Evolutionary conservation across 495 filamentous ascomycete genomes (phyloP), one percentile per base, ranked within the genome.

Genomic region (Aspergillus homomorphus): DNA sequence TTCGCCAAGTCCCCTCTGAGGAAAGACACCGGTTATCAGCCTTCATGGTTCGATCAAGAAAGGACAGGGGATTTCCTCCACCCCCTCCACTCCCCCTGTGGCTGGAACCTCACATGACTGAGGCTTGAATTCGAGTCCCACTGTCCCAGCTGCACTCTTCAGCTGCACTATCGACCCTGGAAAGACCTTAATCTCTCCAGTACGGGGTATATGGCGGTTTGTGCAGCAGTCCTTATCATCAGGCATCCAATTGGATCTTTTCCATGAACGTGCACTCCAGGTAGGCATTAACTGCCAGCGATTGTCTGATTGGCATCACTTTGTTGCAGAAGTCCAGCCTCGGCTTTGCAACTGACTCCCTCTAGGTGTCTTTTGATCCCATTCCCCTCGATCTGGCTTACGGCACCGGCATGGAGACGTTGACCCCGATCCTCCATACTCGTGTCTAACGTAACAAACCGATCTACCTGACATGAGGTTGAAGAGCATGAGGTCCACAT

Each of bases 91-190:
- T 38, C 23, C 48, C 48, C 23, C 22, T 18, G 45, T 51, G 23
- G 48, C 48, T 51, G 48, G 48, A 19, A 16, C 28, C 48, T 51
- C 48, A 51, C 48, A 51, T 51, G 48, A 51, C 48, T 51, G 48
- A 28, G 48, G 48, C 48, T 51, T 51, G 48, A 28, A 51, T 51
- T 38, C 33, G 20, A 26, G 53, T 55, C 53, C 53, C 53, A 46
- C 53, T 55, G 24, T 23, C 19, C 19, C 42, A 46, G 53, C 42
- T 45, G 21, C 33, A 46, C 45, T 55, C 53, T 55, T 45, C 22
- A 19, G 24, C 42, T 28, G 24, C 53, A 44, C 33, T 26, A 55
- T 18, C 22, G 23, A 28, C 42, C 21, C 33, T 38, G 33, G 12
- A 14, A 38, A 38, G 7, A 38, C 33, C 41, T 43, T 55, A 46